Conservation (phyloP, 2,329 filamentous ascomycete genomes). For the Parafenestella ontariensis region DNA sequence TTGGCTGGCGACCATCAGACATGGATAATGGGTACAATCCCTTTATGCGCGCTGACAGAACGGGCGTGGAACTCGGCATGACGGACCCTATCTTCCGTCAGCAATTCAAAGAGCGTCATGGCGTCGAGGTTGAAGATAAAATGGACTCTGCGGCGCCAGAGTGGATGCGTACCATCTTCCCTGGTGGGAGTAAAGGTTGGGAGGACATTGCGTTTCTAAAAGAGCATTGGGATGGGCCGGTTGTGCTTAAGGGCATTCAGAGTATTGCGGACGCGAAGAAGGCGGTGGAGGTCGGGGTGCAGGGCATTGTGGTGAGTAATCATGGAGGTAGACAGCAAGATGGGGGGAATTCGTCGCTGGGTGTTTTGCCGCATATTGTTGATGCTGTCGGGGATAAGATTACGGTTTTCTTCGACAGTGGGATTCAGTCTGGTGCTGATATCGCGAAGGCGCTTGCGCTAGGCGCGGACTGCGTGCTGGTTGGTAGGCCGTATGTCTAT, state of each 20-base stretch:
- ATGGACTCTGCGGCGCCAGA: conserved; percentile 26
- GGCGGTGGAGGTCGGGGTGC: conserved; percentile 54
- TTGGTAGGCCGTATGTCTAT: conserved; percentile 60
- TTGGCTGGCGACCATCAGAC: conserved; percentile 72
- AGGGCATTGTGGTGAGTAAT: conserved; percentile 61
- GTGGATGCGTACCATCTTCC: conserved; percentile 39
- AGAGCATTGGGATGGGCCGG: conserved; percentile 68
- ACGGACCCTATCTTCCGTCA: conserved; percentile 70
- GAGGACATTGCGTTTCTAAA: conserved; percentile 66
- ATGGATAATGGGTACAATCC: conserved; percentile 62
- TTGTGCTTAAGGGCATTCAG: conserved; percentile 68
- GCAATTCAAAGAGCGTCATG: conserved; percentile 59
- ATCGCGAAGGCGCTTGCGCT: conserved; percentile 60
- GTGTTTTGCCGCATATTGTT: conserved; percentile 66
- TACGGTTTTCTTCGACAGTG: conserved; percentile 59
- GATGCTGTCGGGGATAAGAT: conserved; percentile 49
- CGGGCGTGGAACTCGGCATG: conserved; percentile 69
- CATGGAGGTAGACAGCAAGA: conserved; percentile 63
- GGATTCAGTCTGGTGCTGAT: conserved; percentile 58
- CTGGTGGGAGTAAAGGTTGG: conserved; percentile 64
- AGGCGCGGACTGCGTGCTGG: conserved; percentile 49
- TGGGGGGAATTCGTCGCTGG: conserved; percentile 58
- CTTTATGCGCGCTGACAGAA: conserved; percentile 33
- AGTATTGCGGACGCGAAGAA: conserved; percentile 57
- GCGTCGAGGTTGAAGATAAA: conserved; percentile 51